Evolutionary conservation across 495 filamentous ascomycete genomes (phyloP), one percentile per base, ranked within the genome.

Genomic region (Mytilinidion resinicola): DNA sequence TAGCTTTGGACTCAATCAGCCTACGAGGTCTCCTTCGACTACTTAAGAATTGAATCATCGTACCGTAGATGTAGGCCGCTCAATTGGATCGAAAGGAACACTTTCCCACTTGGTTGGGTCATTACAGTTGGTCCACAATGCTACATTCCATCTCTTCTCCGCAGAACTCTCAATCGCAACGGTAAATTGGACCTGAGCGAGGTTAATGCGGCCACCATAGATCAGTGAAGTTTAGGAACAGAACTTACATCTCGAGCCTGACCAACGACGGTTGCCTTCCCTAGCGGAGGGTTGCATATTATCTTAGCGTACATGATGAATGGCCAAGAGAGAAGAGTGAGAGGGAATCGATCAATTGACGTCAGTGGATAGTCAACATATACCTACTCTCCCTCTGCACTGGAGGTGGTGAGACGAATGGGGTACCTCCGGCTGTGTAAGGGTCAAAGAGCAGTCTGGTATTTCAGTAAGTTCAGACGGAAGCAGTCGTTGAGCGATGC

Each of bases 81-180:
- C 65, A 42, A 55, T 64, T 73, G 68, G 79, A 44, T 77, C 56
- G 17, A 85, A 69, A 14, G 55, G 42, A 19, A 69, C 69, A 60
- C 80, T 78, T 39, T 63, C 55, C 83, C 84, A 86, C 35, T 77
- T 63, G 5, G 63, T 59, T 15, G 25, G 19, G 15, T 69, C 70
- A 15, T 61, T 59, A 49, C 81, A 78, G 25, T 87, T 86, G 64
- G 91, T 82, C 90, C 90, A 95, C 1, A 95, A 73, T 35, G 84
- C 78, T 6, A 87, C 78, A 66, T 93, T 79, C 86, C 87, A 95
- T 39, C 71, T 57, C 60, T 85, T 78, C 7, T 80, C 66, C 1
- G 71, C 74, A 36, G 67, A 76, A 44, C 79, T 82, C 57, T 90
- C 87, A 33, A 96, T 73, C n/a, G 89, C 71, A 14, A 89, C 87